phyloP scores from a whole-genome alignment of 495 filamentous ascomycete species.

The Penicillium macrosclerotiorum region DNA sequence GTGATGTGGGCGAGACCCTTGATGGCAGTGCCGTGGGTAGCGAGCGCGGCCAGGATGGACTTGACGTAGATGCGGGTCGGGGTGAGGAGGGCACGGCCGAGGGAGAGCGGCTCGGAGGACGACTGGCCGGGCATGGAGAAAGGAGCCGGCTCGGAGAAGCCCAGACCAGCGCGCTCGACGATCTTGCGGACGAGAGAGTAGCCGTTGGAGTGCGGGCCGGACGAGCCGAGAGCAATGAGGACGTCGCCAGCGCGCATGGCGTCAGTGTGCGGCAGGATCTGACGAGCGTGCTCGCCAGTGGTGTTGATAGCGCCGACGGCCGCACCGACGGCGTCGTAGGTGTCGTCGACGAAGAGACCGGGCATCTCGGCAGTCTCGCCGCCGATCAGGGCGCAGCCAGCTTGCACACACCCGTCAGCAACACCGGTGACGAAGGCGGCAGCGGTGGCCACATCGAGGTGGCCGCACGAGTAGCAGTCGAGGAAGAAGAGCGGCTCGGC shows the following conservation, averaged over 20 bases:
- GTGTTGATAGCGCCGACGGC: slow-evolving; percentile 78
- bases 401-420: slow-evolving; percentile 74
- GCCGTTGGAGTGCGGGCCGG: slow-evolving; percentile 89
- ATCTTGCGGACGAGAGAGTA: slow-evolving; percentile 92
- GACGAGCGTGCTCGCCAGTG: slow-evolving; percentile 44
- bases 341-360: slow-evolving; percentile 75
- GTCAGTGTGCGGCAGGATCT: slow-evolving; percentile 70
- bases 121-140: slow-evolving; percentile 59
- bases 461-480: slow-evolving; percentile 91
- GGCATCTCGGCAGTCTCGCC: slow-evolving; percentile 99
- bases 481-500: slow-evolving; percentile 93
- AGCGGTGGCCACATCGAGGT: slow-evolving; percentile 73
- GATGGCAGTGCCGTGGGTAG: slow-evolving; percentile 57
- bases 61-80: slow-evolving; percentile 83
- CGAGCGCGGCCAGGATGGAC: slow-evolving; percentile 60
- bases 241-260: slow-evolving; percentile 80
- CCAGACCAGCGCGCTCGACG: slow-evolving; percentile 65
- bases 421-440: slow-evolving; percentile 83
- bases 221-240: slow-evolving; percentile 77
- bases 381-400: slow-evolving; percentile 85
- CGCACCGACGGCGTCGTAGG: slow-evolving; percentile 88
- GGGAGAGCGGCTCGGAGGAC: slow-evolving; percentile 34
- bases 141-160: slow-evolving; percentile 67
- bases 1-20: slow-evolving; percentile 97
- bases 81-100: slow-evolving; percentile 74